Conservation (phyloP, 331 rosid genomes). For the Cucumis variabilis region DNA sequence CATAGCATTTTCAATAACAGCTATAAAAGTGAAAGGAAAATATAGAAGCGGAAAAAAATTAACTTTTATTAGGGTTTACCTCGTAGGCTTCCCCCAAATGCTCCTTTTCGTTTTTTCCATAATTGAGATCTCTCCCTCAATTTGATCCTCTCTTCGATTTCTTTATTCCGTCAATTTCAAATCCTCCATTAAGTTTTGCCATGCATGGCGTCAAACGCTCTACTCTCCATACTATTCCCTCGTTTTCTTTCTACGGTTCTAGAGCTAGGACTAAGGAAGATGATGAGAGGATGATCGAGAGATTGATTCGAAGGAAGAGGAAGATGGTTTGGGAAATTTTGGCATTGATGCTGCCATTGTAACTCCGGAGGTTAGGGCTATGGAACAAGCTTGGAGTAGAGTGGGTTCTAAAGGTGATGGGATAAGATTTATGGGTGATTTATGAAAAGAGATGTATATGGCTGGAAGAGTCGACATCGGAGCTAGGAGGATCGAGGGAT, state of each 20-base stretch:
- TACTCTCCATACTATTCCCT: conserved; percentile 64
- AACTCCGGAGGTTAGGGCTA: conserved; percentile 41
- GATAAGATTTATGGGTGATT: conserved; percentile 36
- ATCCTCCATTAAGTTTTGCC: too few relatives aligned
- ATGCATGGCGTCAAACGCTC: conserved; percentile 39
- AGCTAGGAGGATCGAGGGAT: conserved; percentile 37
- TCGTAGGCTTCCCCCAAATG: too few relatives aligned
- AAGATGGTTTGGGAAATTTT: conserved; percentile 32
- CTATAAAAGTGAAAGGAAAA: too few relatives aligned
- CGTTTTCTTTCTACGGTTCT: conserved; percentile 41
- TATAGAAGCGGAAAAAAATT: too few relatives aligned
- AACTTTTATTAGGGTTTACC: too few relatives aligned
- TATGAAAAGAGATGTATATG: conserved; percentile 46
- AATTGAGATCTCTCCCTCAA: too few relatives aligned
- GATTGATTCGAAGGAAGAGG: conserved; percentile 35
- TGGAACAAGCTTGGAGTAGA: conserved; percentile 46
- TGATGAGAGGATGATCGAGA: conserved; percentile 36
- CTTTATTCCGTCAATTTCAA: too few relatives aligned
- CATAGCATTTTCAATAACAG: too few relatives aligned
- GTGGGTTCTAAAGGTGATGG: conserved; percentile 34
- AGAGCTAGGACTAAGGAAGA: conserved; percentile 42
- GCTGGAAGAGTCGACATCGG: conserved; percentile 68
- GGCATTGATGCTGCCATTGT: conserved; percentile 36
- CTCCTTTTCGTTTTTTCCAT: too few relatives aligned
- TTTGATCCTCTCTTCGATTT: too few relatives aligned